Percentiles rank a stretch among this genome's conserved stretches.
Conservation (phyloP, 768 basidiomycete species). For the Leccinum fibrillosum region DNA sequence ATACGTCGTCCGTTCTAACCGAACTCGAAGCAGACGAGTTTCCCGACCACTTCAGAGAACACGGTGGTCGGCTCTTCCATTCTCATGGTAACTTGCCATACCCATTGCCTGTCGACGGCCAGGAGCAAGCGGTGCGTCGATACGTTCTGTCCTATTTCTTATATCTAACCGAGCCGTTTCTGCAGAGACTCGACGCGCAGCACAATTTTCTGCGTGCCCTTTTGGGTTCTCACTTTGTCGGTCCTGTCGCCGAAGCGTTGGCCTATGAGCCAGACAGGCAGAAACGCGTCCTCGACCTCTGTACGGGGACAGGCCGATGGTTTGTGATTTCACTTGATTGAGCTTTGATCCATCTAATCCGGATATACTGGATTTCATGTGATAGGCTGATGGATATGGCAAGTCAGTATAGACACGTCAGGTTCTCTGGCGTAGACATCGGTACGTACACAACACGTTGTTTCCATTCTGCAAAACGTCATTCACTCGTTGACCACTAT, state of each 20-base stretch:
- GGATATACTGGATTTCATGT: constrained; percentile 8
- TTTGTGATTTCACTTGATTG: constrained; percentile 33
- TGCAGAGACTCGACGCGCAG: constrained; percentile 50
- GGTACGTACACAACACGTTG: constrained; percentile 43
- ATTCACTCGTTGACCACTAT: constrained; percentile 10
- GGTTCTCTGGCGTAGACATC: constrained; percentile 72
- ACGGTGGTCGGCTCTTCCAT: constrained; percentile 62
- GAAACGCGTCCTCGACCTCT: constrained; percentile 65
- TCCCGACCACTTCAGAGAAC: constrained; percentile 56
- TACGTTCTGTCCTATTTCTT: neutral
- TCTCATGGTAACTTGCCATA: constrained; percentile 63
- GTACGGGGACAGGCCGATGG: constrained; percentile 76
- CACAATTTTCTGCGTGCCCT: constrained; percentile 50
- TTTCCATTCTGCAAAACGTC: constrained; percentile 7
- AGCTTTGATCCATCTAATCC: constrained; percentile 18
- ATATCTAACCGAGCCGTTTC: neutral
- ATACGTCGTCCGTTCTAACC: constrained; percentile 40
- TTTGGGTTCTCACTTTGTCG: constrained; percentile 56
- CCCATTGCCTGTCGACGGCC: constrained; percentile 68
- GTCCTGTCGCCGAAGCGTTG: constrained; percentile 56
- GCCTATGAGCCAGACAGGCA: constrained; percentile 36
- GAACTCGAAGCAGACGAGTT: constrained; percentile 55
- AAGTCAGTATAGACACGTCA: constrained; percentile 55
- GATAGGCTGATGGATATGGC: constrained; percentile 77
- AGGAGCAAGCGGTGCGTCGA: constrained; percentile 60